Percentiles rank a stretch among this genome's conserved stretches.
Conservation (phyloP, 495 filamentous ascomycete species). For the Aspergillus saccharolyticus region DNA sequence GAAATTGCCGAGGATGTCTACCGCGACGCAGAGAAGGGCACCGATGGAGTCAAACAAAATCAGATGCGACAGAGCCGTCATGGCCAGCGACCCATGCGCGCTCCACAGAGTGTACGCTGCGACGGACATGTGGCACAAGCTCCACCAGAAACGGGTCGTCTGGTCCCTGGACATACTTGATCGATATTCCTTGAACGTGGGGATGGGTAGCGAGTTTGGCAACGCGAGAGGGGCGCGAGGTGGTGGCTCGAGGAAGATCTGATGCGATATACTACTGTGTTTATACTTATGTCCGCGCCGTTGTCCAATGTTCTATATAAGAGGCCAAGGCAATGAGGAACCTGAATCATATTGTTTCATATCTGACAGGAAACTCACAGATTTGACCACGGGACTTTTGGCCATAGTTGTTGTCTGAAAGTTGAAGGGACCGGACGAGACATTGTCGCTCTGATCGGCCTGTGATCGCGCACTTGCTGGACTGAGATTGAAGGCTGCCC, state of each 20-base stretch:
- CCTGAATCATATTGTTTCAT: neutral
- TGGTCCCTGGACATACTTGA: slow-evolving; percentile 83
- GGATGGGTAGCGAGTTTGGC: slow-evolving; percentile 91
- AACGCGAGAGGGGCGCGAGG: slow-evolving; percentile 80
- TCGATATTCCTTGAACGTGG: slow-evolving; percentile 80
- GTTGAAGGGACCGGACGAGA: slow-evolving; percentile 69
- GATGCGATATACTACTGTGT: slow-evolving; percentile 91
- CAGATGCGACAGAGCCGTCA: slow-evolving; percentile 88
- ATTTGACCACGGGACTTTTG: slow-evolving; percentile 69
- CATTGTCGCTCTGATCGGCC: slow-evolving; percentile 38
- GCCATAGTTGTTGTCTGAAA: slow-evolving; percentile 82
- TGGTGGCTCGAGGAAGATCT: slow-evolving; percentile 94
- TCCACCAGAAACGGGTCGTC: slow-evolving; percentile 78
- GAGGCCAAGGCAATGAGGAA: slow-evolving; percentile 10
- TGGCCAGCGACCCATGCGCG: slow-evolving; percentile 79
- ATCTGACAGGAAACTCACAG: slow-evolving; percentile 48
- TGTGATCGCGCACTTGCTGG: slow-evolving; percentile 32
- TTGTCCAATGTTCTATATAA: slow-evolving; percentile 69
- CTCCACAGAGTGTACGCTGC: slow-evolving; percentile 80
- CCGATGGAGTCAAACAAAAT: slow-evolving; percentile 92
- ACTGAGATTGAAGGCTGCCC: slow-evolving; percentile 40
- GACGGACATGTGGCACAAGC: slow-evolving; percentile 76
- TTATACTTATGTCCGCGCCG: slow-evolving; percentile 96
- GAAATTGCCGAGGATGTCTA: slow-evolving; percentile 91
- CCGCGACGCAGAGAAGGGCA: slow-evolving; percentile 85